Evolutionary conservation across 2,329 filamentous ascomycete genomes (phyloP), one percentile per base, ranked within the genome.

Genomic region (Sphaerostilbella broomeana): DNA sequence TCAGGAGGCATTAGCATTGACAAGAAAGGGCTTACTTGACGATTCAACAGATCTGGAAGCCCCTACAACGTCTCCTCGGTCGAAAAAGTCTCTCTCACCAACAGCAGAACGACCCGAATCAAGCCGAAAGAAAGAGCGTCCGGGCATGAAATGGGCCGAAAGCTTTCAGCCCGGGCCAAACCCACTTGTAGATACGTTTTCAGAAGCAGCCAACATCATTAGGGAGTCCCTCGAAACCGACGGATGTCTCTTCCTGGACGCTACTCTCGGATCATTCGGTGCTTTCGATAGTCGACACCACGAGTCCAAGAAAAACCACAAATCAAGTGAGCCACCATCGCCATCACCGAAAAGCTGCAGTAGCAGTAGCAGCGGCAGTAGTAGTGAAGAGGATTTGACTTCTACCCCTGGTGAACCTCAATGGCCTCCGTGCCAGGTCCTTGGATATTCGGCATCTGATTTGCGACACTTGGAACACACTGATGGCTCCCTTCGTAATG

Each of bases 201-300:
- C 37, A 11, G 42, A 64, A 16, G 70, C 69, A 5, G 64, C 69
- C 11, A 60, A 60, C 15, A 56, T 71, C 1, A 56, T 73, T 8
- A 51, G 63, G 1, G 56, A 68, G 22, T 62, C 65, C 0, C 51
- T 71, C 3, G 61, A 65, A 12, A 56, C 62, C 0, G 62, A 67
- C 11, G 67, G 67, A 1, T 56, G 56, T 15, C 26, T 57, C 3
- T 56, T 56, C 52, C 53, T 59, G 0, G 58, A 62, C 4, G 54
- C 60, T 1, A 61, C 62, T 11, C 48, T 64, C 5, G 51, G 48
- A 2, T 50, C 54, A 5, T 46, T 46, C 3, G 45, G 47, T 9
- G 32, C 33, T 8, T 44, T 41, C 15, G 32, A 27, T n/a, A 18
- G 31, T 22, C 39, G 33, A 6, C 19, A 34, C 15, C 34, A 36